Conservation (phyloP, 768 basidiomycete species). For the Mycena chlorophos region DNA sequence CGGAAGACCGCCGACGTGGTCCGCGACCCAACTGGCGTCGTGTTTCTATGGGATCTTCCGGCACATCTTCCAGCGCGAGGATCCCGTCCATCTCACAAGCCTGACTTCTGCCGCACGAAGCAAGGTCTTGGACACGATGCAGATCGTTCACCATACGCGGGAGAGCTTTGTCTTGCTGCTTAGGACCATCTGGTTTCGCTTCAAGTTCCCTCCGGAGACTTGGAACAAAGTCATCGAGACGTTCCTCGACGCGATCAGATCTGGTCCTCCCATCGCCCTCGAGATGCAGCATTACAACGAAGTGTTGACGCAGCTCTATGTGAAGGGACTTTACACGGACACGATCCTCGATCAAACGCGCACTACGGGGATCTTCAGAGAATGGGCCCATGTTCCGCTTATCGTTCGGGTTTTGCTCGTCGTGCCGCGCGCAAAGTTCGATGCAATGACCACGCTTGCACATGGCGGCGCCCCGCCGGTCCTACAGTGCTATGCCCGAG, state of each 20-base stretch:
- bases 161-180: constrained; percentile 40
- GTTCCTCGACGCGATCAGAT: too few species aligned
- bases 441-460: background rate
- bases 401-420: constrained; percentile 18
- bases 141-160: constrained; percentile 39
- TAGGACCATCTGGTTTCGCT: constrained; percentile 26
- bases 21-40: constrained; percentile 32
- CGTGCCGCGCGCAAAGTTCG: constrained; percentile 20
- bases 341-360: constrained; percentile 10
- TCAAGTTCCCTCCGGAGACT: constrained; percentile 25
- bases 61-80: constrained; percentile 39
- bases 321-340: constrained; percentile 31
- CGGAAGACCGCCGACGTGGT: constrained; percentile 21
- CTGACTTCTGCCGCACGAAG: constrained; percentile 4
- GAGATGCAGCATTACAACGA: too few species aligned
- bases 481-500: constrained; percentile 11
- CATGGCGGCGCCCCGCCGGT: constrained; percentile 1
- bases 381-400: constrained; percentile 16
- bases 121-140: constrained; percentile 13
- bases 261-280: too few species aligned
- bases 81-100: constrained; percentile 23
- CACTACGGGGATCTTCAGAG: constrained; percentile 17
- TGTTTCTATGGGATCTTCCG: constrained; percentile 42
- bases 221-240: constrained; percentile 37
- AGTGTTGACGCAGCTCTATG: too few species aligned